Conservation (phyloP, 2,329 filamentous ascomycete species). For the Claviceps sp. region DNA sequence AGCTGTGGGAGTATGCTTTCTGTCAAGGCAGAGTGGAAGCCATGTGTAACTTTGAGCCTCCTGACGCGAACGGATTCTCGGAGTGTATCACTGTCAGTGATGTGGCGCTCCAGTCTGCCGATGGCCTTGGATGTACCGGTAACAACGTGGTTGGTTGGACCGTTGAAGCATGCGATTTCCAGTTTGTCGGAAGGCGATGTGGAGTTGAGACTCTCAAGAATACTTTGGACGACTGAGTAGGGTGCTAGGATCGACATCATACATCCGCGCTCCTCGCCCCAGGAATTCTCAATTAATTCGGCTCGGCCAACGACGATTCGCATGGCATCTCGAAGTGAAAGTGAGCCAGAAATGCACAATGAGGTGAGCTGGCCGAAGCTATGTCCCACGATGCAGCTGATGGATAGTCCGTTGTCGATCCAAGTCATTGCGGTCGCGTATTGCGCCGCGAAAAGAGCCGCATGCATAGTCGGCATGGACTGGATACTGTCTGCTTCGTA, state of each 20-base stretch:
- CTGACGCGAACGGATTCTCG: slow-evolving; percentile 16
- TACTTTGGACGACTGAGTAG: not conserved
- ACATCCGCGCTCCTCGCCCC: slow-evolving; percentile 22
- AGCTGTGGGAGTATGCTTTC: slow-evolving; percentile 19
- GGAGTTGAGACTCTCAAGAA: not conserved
- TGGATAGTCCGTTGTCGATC: slow-evolving; percentile 20
- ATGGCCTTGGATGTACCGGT: slow-evolving; percentile 13
- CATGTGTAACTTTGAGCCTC: slow-evolving; percentile 29
- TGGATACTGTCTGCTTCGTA: slow-evolving; percentile 14
- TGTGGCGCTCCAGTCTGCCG: slow-evolving; percentile 10
- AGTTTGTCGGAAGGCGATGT: not conserved
- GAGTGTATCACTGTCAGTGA: not conserved
- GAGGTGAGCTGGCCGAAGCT: slow-evolving; percentile 29
- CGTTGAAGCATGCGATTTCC: slow-evolving; percentile 8
- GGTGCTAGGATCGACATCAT: slow-evolving; percentile 22
- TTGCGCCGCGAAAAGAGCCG: slow-evolving; percentile 25
- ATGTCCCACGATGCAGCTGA: slow-evolving; percentile 20
- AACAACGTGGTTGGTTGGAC: not conserved
- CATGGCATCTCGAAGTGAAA: slow-evolving; percentile 19
- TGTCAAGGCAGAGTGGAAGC: slow-evolving; percentile 31
- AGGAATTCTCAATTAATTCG: slow-evolving; percentile 15
- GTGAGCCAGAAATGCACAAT: slow-evolving; percentile 19
- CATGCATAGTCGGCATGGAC: slow-evolving; percentile 21
- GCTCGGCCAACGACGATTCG: slow-evolving; percentile 17
- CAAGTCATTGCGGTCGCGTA: slow-evolving; percentile 21